Evolutionary conservation across 2,329 filamentous ascomycete species (phyloP), one percentile per base, ranked within the genome.

Genomic region (Fusarium chaquense): DNA sequence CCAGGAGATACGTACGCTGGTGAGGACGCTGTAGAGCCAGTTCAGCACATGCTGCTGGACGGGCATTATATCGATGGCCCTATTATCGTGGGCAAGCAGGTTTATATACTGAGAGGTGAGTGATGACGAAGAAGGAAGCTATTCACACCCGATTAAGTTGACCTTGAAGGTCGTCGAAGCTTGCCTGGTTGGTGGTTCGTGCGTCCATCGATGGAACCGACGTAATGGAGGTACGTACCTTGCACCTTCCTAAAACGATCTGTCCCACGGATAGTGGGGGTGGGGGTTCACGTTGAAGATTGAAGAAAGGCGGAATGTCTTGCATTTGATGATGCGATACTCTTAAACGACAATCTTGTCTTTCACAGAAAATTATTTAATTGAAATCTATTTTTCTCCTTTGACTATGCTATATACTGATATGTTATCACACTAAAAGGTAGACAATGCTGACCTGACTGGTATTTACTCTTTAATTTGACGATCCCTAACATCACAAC

Each of bases 1-100:
- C 36, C 7, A 40, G 18, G 65, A 28, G 62, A 20, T 28, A 73
- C 84, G 50, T 82, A 93, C 92, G 75, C 90, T 93, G 43, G 91
- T 93, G 62, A 98, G 83, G 58, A 97, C 91, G 81, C 93, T 96
- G 82, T 97, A 97, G 8, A 98, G 89, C 95, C 95, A 98, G 82
- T 94, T 94, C 76, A 98, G 86, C 65, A 97, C 91, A 82, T 94
- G 92, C 81, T 97, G 94, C 75, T 93, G 91, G 78, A 97, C 92
- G 74, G 90, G 89, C 85, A 89, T 89, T 63, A 76, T 83, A 76
- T 52, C 32, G 24, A 50, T 40, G 38, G 15, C 58, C 47, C 44
- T 47, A 5, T 5, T 22, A 28, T 36, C n/a, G 18, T 24, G 22
- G 46, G n/a, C 12, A 20, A n/a, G 36, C 22, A 20, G 12, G 20